These are phyloP conservation scores for Senna tora DNA, from an alignment of 306 rosid genomes.

Conservation along the genomic window DNA sequence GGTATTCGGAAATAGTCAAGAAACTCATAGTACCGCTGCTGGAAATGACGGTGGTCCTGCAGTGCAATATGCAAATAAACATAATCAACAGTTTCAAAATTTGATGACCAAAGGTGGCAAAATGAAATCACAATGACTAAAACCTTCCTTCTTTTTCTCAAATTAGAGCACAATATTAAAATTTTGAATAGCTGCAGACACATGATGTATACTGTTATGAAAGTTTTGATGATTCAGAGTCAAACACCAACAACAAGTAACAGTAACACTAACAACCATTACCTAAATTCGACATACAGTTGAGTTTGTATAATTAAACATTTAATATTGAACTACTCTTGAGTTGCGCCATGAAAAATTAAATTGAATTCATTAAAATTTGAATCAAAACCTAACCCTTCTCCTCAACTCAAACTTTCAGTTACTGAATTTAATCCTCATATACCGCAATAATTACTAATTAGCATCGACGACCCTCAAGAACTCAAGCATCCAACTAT, in stretches of 20 bases:
- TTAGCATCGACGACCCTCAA: background rate
- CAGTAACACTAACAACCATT: constrained; percentile 12
- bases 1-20: constrained; percentile 76
- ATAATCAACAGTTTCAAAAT: constrained; percentile 4
- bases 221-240: background rate
- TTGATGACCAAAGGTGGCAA: background rate
- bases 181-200: background rate
- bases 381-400: constrained; percentile 4
- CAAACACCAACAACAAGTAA: background rate
- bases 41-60: constrained; percentile 78
- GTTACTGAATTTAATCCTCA: background rate
- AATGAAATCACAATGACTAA: background rate
- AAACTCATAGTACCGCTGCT: constrained; percentile 88
- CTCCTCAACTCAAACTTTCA: background rate
- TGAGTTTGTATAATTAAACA: background rate
- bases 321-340: background rate
- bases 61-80: constrained; percentile 34
- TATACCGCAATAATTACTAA: background rate
- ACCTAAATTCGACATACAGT: background rate
- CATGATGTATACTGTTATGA: background rate
- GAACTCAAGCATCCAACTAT: background rate
- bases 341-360: background rate
- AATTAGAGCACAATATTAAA: background rate
- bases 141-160: background rate
- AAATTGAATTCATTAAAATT: background rate